Percentiles rank a stretch among this genome's conserved stretches.
phyloP scores from a whole-genome alignment of 345 rosid genomes.

The Eucalyptus polybractea region DNA sequence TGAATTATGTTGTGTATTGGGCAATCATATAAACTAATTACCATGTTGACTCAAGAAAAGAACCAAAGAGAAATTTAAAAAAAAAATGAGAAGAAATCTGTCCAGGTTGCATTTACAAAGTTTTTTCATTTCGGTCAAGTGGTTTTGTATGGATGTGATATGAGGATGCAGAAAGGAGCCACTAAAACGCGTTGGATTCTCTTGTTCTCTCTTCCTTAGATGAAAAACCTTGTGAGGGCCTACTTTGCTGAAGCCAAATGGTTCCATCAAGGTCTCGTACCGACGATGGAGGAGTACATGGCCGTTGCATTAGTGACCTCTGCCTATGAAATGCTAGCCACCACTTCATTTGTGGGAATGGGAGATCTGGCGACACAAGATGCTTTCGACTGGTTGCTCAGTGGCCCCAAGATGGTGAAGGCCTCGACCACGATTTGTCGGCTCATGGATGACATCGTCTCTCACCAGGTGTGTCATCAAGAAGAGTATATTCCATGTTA shows the following conservation, averaged over 20 bases:
- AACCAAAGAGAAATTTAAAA: background rate
- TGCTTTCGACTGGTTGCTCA: background rate
- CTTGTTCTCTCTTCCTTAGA: background rate
- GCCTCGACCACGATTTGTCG: background rate
- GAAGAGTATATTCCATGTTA: background rate
- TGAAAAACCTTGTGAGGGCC: slow-evolving; percentile 2
- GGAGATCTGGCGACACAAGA: background rate
- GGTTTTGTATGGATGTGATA: background rate
- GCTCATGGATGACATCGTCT: background rate
- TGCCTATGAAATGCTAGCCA: background rate
- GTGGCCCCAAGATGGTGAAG: background rate
- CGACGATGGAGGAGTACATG: slow-evolving; percentile 14
- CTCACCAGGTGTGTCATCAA: background rate
- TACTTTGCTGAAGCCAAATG: slow-evolving; percentile 17
- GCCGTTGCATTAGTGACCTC: background rate
- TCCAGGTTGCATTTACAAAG: background rate
- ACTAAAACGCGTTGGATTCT: background rate
- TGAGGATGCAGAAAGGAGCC: background rate
- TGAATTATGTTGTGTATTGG: background rate
- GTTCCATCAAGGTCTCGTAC: background rate
- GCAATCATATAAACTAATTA: background rate
- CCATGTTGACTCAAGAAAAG: background rate
- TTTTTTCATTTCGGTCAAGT: background rate
- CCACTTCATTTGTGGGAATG: background rate
- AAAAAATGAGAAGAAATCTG: background rate